Percentiles rank a stretch among this genome's conserved stretches.
phyloP scores from a whole-genome alignment of 2,329 filamentous ascomycete genomes.

The Cladophialophora exuberans region DNA sequence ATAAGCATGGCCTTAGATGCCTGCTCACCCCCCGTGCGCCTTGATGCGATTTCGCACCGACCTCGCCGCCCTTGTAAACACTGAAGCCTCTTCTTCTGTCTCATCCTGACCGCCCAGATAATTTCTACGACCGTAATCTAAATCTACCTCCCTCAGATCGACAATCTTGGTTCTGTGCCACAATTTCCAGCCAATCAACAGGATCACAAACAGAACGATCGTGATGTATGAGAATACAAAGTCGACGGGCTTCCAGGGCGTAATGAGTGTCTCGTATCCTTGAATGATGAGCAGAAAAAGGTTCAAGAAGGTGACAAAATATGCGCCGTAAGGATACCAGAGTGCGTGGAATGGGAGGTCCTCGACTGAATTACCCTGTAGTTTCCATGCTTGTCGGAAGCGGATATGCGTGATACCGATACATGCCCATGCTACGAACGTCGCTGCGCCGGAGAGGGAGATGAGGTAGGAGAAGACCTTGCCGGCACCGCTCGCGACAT shows the following conservation, averaged over 20 bases:
- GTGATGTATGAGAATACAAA: conserved; percentile 19
- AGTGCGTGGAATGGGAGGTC: conserved; percentile 83
- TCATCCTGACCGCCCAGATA: background rate
- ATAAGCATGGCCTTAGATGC: too few species aligned
- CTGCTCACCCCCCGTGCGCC: too few species aligned
- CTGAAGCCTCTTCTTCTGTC: background rate
- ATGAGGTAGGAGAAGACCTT: conserved; percentile 52
- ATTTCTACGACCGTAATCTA: conserved; percentile 1
- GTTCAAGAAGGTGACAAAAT: conserved; percentile 77
- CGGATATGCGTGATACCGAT: conserved; percentile 68
- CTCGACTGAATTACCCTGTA: conserved; percentile 67
- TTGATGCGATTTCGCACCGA: background rate
- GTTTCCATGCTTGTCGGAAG: conserved; percentile 76
- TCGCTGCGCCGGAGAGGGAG: conserved; percentile 52
- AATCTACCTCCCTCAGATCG: conserved; percentile 1
- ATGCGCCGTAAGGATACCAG: conserved; percentile 77
- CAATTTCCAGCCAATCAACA: conserved; percentile 49
- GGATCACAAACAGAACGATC: conserved; percentile 10
- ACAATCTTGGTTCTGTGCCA: conserved; percentile 40
- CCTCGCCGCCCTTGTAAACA: background rate
- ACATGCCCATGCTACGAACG: conserved; percentile 54
- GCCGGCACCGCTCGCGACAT: conserved; percentile 30
- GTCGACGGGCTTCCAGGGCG: background rate
- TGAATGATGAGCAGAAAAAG: conserved; percentile 75
- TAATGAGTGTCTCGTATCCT: conserved; percentile 72